Base-by-base conservation (phyloP, 2,329 filamentous ascomycete species). In the Clarireedia hainanense region DNA sequence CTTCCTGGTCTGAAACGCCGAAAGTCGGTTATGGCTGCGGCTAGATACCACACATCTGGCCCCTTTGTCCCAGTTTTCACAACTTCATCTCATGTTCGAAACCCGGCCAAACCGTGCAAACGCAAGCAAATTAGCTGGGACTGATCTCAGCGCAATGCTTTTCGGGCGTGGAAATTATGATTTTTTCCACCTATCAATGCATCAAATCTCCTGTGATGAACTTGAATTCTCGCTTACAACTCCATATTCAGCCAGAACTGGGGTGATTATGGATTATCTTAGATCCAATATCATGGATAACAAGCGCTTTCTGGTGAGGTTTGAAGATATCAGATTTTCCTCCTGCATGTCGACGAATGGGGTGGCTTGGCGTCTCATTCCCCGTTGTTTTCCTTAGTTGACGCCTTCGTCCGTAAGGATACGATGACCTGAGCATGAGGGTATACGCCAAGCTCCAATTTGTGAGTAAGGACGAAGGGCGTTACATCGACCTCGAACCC, bases 41-140 rank as follows among this genome's bases (percentile, higher is more conserved):
- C 39, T 37, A 52, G 30, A 24, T 23, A 23, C 24, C 50, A 20
- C 20, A 20, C 20, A 20, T 20, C 2, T 3, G 20, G 20, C 20
- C 20, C 20, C 20, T 20, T 20, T 20, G 20, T 20, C 50, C 27
- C 43, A 46, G 17, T 45, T n/a, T 40, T 43, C 15, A 4, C 2
- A 24, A 14, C 47, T 6, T 39, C 50, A 47, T 52, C 50, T 53
- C 20, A 47, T 47, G 51, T 53, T 15, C 39, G 43, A 53, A 53
- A 53, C 51, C 37, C 47, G n/a, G 9, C n/a, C 47, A 50, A 20
- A 20, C 46, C 45, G 17, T 37, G 27, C 39, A 43, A 37, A 20
- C 17, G 27, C 27, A 17, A 15, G 12, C 2, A 40, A 47, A 10
- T 27, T 15, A 47, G 15, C 27, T 53, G 23, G 23, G 34, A 36